phyloP scores from a whole-genome alignment of 331 rosid species.

The Quercus phellos region DNA sequence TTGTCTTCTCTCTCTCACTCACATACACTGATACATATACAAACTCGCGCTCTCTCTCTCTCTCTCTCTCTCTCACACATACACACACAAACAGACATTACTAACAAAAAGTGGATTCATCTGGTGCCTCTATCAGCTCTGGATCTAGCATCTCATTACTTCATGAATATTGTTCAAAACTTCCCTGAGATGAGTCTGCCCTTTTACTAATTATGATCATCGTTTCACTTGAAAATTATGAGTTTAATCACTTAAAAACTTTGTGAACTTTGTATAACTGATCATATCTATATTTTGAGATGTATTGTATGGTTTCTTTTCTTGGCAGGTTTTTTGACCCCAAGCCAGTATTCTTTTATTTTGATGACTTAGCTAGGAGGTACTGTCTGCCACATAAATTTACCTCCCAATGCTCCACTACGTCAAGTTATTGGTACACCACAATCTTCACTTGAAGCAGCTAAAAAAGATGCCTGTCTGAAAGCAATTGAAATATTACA shows the following conservation, averaged over 20 bases:
- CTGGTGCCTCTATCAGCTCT: slow-evolving; percentile 84
- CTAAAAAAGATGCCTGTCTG: slow-evolving; percentile 79
- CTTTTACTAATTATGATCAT: slow-evolving; percentile 11
- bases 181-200: slow-evolving; percentile 89
- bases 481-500: slow-evolving; percentile 79
- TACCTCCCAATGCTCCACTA: slow-evolving; percentile 86
- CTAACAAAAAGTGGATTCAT: slow-evolving; percentile 30
- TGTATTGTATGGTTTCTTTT: slow-evolving; percentile 25
- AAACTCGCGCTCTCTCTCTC: too few species aligned
- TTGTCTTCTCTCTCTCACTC: too few species aligned
- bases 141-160: slow-evolving; percentile 73
- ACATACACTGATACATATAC: too few species aligned
- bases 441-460: slow-evolving; percentile 60
- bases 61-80: not conserved
- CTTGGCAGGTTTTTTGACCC: slow-evolving; percentile 78
- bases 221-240: slow-evolving; percentile 2
- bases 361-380: slow-evolving; percentile 62
- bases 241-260: slow-evolving; percentile 5
- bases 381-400: slow-evolving; percentile 55
- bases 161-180: slow-evolving; percentile 80
- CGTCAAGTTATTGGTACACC: slow-evolving; percentile 50
- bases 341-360: slow-evolving; percentile 62
- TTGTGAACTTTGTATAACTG: slow-evolving; percentile 13
- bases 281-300: slow-evolving; percentile 7
- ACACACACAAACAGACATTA: too few species aligned